Base-by-base conservation (phyloP, 768 basidiomycete species). In the Coprinopsis marcescibilis region DNA sequence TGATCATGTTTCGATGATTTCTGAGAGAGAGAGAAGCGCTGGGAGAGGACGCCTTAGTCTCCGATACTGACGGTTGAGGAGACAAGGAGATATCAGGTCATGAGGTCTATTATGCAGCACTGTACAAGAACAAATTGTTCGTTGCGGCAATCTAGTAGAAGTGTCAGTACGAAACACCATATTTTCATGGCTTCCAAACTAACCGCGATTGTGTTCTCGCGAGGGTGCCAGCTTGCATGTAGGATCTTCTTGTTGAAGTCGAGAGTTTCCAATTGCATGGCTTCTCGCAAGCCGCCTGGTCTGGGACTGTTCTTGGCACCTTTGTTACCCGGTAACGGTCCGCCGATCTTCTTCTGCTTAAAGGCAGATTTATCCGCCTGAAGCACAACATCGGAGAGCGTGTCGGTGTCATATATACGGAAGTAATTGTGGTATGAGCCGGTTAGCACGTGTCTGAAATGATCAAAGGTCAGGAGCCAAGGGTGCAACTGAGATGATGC, bases 381-480 rank as follows among this genome's bases (percentile, higher is more conserved):
- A 46, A 99, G 69, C 11, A 97, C 89, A 35, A 94, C 83, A 59
- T 98, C 96, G 51, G 83, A 86, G 52, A 82, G 61, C 25, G 83
- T 81, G 50, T 95, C 90, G 44, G 83, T 80, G 65, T 98, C 95
- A 69, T 92, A 99, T 81, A 99, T 96, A 65, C 93, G 92, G 87
- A 99, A 94, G 72, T 95, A 98, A 71, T 99, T 99, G 73, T 98
- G 95, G 72, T 99, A 99, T 42, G 96, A 98, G 35, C 96, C 96
- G n/a, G 96, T 97, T 53, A 99, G 73, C 50, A 98, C 92, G 65
- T 94, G 84, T 60, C 96, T 99, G 46, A 24, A 39, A 49, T 24
- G 46, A 34, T 46, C 46, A 47, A 19, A 30, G 40, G 50, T 29
- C 43, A 37, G 48, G 26, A 49, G 40, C 65, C 56, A 46, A 41